Evolutionary conservation across 1,284 basidiomycete genomes (phyloP), one percentile per base, ranked within the genome.

Genomic region (Trichosporon faecale): DNA sequence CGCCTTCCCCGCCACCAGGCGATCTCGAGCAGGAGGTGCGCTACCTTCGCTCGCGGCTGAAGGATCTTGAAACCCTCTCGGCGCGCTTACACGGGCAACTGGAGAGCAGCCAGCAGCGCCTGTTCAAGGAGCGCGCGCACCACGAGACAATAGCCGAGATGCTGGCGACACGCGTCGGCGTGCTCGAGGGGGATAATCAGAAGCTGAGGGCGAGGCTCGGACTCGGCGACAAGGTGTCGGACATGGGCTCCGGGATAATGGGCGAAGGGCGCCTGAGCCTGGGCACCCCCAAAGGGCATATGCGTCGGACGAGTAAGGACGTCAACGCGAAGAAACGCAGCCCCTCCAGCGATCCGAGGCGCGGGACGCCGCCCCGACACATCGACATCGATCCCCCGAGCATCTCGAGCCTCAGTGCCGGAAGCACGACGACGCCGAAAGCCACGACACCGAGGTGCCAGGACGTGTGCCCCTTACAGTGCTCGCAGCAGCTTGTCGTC

Each of bases 61-160:
- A 31, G 29, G 57, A 61, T 5, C 16, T 29, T 7, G 57, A 61
- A 11, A 16, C 57, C 7, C 27, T 61, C 31, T n/a, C 16, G 3
- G 57, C 57, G 7, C 44, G 46, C 29, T 35, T 65, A 16, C 67
- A 55, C 46, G 37, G 33, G 18, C 66, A 44, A 12, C 66, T 67
- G 0, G 55, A 27, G 23, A 67, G 52, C 8, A 40, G n/a, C 23
- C 66, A 67, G 66, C 27, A 60, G 35, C 66, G 66, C 18, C 66
- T 67, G 12, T 25, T 18, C 25, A 25, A 37, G 16, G 66, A 67
- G 35, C 66, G 66, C 37, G 35, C 35, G 33, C 66, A 67, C 14
- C 27, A 67, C 35, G 66, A 60, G 52, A n/a, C 66, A 16, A 67
- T 67, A 33, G 21, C 55, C 2, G 52, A 35, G 9, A 57, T 67